These are phyloP conservation scores for Neostapfia colusana DNA, from an alignment of 176 grass and related monocot species.

Conservation along the genomic window DNA sequence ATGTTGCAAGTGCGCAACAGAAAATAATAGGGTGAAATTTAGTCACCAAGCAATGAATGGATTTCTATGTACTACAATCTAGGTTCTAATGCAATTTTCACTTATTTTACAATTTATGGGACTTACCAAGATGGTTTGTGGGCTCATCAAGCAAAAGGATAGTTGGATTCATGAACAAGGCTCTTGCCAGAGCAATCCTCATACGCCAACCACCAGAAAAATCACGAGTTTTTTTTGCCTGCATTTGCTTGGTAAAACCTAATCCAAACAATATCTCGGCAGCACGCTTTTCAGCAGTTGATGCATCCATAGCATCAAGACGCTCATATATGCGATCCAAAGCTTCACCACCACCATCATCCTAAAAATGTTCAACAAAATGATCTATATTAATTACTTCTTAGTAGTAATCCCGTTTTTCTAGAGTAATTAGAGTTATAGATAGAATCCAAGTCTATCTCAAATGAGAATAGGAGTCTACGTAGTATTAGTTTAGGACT, in stretches of 20 bases:
- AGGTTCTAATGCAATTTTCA: neutral
- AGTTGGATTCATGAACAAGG: constrained; percentile 91
- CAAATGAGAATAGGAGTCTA: too few species aligned
- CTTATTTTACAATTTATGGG: neutral
- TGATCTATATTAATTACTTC: neutral
- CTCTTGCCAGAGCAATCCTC: constrained; percentile 93
- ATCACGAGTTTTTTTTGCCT: constrained; percentile 86
- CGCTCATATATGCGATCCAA: constrained; percentile 83
- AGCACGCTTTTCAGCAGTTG: constrained; percentile 87
- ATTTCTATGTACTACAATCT: neutral
- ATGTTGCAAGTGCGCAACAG: neutral
- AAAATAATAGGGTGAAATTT: neutral
- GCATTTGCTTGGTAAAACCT: constrained; percentile 88
- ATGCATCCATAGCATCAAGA: constrained; percentile 77
- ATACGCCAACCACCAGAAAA: constrained; percentile 95
- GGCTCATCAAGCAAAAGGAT: constrained; percentile 91
- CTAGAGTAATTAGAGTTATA: too few species aligned
- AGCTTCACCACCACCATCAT: constrained; percentile 78
- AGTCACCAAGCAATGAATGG: neutral
- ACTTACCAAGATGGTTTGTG: constrained; percentile 90
- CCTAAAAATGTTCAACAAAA: constrained; percentile 30
- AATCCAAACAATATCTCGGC: constrained; percentile 91
- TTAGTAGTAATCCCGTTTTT: too few species aligned
- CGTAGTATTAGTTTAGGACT: too few species aligned
- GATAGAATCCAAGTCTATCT: too few species aligned